phyloP scores from a whole-genome alignment of 176 grass and related monocot species.

The Aechmea fasciata region DNA sequence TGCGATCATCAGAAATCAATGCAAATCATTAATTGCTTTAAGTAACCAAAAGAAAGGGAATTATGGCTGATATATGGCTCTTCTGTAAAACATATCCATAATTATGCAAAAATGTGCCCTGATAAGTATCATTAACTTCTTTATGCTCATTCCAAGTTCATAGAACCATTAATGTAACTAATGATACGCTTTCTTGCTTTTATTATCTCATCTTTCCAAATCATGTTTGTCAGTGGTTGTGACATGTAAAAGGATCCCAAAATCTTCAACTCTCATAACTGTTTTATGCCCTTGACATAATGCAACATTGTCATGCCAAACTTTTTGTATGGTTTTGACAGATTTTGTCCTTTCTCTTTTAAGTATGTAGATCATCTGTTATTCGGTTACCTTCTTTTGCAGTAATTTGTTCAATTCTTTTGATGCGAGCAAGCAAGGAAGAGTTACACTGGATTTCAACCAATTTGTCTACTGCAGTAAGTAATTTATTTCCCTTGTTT shows the following conservation, averaged over 20 bases:
- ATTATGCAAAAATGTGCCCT: no score
- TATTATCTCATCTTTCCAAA: no score
- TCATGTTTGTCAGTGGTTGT: no score
- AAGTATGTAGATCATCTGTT: neutral
- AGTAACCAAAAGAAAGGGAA: no score
- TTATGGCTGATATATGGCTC: no score
- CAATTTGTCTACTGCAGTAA: constrained; percentile 84
- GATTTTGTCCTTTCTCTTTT: neutral
- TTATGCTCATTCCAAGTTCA: no score
- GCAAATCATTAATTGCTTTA: no score
- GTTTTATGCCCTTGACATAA: neutral
- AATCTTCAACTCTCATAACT: neutral
- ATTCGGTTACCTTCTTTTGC: constrained; percentile 7
- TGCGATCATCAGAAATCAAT: no score
- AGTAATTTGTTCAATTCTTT: constrained; percentile 81
- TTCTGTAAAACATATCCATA: no score
- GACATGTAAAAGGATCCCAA: neutral
- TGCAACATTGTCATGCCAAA: neutral
- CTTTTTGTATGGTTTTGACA: neutral
- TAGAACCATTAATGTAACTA: no score
- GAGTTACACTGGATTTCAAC: constrained; percentile 80
- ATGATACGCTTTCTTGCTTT: no score
- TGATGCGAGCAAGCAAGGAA: constrained; percentile 65
- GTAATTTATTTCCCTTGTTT: constrained; percentile 20
- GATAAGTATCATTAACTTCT: no score